Base-by-base conservation (phyloP, 441 rosid genomes). In the Brassica hybrid region DNA sequence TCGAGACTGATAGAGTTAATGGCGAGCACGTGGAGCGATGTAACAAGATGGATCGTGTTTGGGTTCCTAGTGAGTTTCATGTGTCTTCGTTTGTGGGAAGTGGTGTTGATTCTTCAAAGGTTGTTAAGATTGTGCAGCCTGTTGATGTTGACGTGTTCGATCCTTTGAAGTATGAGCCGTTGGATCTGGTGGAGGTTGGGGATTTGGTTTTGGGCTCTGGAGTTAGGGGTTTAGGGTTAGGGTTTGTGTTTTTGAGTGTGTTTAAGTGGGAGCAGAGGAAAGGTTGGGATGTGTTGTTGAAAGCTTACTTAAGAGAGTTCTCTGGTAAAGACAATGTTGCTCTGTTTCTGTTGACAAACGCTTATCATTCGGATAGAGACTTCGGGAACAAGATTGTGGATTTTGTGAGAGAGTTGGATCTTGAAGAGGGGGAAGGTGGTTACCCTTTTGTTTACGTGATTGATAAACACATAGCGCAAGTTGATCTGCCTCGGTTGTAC, bases 1-100 rank as follows among this genome's bases (percentile, higher is more conserved):
- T 94, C 67, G 98, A 94, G 84, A 92, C 94, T 62, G 91, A 92
- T 78, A 84, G 95, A 71, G 84, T 94, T 27, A 90, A 79, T 83
- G 65, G 11, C 14, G 80, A 80, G 61, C 97, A 94, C 56, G 92
- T 89, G 3, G 67, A 79, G 54, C 76, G 96, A 13, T 92, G 96
- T 67, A 92, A 90, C 65, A 65, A 69, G 23, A 90, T 94, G 97
- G 88, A 92, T 82, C 84, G 76, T 17, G 88, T 94, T 19, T 92
- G 97, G 97, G 95, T 92, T 85, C 98, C 98, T 66, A 89, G 88
- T 36, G 95, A 88, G 66, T 94, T 94, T 81, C 96, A 90, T 70
- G 87, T 90, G 16, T 84, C 90, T 30, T 81, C 94, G 12, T 92
- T 94, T 79, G 83, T 89, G n/a, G 12, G 76, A 30, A 90, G 94